Evolutionary conservation across 352 stramenopile species (phyloP).

Genomic region (Pythium aquatile): DNA sequence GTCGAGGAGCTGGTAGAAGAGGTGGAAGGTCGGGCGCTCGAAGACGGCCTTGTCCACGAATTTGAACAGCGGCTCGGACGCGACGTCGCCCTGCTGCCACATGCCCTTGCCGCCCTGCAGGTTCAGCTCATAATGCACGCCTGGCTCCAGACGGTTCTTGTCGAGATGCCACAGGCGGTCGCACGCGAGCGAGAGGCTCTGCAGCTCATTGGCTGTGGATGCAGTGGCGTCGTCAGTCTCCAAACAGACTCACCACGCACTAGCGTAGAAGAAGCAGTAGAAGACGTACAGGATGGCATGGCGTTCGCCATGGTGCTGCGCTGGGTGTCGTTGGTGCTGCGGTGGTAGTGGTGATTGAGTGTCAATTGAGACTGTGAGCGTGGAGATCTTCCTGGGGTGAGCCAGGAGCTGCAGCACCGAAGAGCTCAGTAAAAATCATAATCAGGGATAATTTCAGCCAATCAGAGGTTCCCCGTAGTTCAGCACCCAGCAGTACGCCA

Average conservation of each 20-base stretch:
- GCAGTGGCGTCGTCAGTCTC: constrained; percentile 22
- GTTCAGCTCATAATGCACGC: constrained; percentile 92
- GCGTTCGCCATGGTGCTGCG: constrained; percentile 36
- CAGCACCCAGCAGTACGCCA: not conserved
- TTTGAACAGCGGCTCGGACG: constrained; percentile 89
- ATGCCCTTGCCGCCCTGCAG: constrained; percentile 91
- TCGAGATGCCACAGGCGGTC: constrained; percentile 94
- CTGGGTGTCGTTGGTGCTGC: not conserved
- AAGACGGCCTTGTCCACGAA: constrained; percentile 87
- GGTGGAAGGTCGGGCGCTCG: constrained; percentile 87
- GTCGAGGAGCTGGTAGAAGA: constrained; percentile 90
- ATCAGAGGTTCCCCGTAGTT: not conserved
- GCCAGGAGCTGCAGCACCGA: not conserved
- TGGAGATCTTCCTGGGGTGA: constrained; percentile 6
- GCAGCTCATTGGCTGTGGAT: constrained; percentile 42
- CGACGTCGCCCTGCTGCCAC: constrained; percentile 87
- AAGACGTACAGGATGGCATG: constrained; percentile 44
- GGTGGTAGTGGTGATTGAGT: not conserved
- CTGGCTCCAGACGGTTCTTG: constrained; percentile 82
- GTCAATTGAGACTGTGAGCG: not conserved
- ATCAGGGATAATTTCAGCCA: constrained; percentile 4
- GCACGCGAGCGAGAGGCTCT: constrained; percentile 64
- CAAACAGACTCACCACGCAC: not conserved
- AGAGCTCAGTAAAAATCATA: not conserved
- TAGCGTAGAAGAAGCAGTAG: not conserved